Percentiles rank a stretch among this genome's conserved stretches.
These are phyloP conservation scores for Coccomyxa sp. DNA, from an alignment of 139 green algal species.

Conservation along the genomic window DNA sequence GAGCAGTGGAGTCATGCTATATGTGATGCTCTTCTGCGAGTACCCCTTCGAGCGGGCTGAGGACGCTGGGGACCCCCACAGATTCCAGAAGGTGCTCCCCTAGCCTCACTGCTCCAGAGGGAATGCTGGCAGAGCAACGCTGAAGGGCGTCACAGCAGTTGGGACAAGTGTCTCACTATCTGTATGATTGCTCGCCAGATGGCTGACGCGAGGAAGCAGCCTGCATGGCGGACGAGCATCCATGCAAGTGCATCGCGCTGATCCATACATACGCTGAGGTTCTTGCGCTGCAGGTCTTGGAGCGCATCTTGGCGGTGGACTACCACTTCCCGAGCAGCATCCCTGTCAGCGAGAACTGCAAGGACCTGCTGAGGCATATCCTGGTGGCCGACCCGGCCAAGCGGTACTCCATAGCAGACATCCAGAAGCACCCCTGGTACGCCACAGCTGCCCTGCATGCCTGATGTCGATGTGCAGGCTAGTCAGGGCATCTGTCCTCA, in stretches of 20 bases:
- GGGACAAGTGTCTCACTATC: no score
- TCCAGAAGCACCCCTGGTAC: constrained; percentile 54
- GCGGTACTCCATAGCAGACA: constrained; percentile 36
- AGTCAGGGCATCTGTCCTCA: no score
- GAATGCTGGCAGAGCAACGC: no score
- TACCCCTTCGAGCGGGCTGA: constrained; percentile 62
- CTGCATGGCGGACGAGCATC: no score
- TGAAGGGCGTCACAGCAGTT: no score
- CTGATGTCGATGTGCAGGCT: no score
- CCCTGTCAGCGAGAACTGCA: constrained; percentile 29
- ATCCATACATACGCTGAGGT: no score
- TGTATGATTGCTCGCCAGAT: no score
- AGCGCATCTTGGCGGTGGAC: constrained; percentile 49
- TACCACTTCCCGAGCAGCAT: constrained; percentile 39
- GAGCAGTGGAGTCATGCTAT: constrained; percentile 70
- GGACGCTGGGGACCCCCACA: constrained; percentile 13
- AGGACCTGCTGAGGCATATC: constrained; percentile 35
- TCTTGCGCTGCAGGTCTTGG: constrained; percentile 38
- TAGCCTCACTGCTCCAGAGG: no score
- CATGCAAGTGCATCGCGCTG: no score
- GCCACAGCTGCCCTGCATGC: no score
- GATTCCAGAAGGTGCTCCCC: background rate
- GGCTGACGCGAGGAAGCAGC: no score
- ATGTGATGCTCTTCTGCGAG: constrained; percentile 78
- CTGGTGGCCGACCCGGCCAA: constrained; percentile 25